Evolutionary conservation across 768 basidiomycete species (phyloP), one percentile per base, ranked within the genome.

Genomic region (Leccinum imitatum): DNA sequence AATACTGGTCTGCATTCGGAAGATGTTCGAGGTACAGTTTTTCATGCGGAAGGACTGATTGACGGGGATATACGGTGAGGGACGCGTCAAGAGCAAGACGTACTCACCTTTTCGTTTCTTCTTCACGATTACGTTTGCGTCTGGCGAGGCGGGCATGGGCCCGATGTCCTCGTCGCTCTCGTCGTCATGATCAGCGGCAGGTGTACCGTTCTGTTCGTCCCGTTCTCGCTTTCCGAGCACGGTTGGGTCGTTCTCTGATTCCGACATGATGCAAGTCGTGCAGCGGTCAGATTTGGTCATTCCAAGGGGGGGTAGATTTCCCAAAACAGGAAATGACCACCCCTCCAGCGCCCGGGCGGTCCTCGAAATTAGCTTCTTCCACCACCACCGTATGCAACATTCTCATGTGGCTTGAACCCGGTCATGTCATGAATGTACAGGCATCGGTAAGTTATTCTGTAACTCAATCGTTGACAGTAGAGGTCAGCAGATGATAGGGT

Each of bases 1-100:
- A 89, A 77, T 99, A 99, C 65, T 97, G 87, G 74, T 98, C 93
- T 56, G 93, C 84, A 65, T 85, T 85, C 2, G 97, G 97, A 19
- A 99, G 78, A 76, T 96, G 93, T 41, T 94, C 93, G 50, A 99
- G 81, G 77, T 91, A 98, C 17, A 98, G 79, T 65, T 86, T 83
- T 79, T 98, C 97, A 73, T 98, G 95, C 0, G 91, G 94, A 7
- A 98, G 83, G 47, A 96, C 95, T 98, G 72, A 2, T 47, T 30
- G 59, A 55, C 69, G 61, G 65, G 19, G 67, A 59, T 67, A 62
- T 61, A 62, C 47, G 61, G 44, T 56, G 23, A 30, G 58, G 53
- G 0, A 33, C 39, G 41, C 30, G 15, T 37, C 25, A 13, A 31
- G 51, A 15, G n/a, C 25, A 23, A 48, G 59, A 50, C 19, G 39